A percentile compares a stretch with the other conserved stretches of the same genome.
Evolutionary conservation across 2,329 filamentous ascomycete species (phyloP).

Genomic region (Chrysosphaeria jannelii): DNA sequence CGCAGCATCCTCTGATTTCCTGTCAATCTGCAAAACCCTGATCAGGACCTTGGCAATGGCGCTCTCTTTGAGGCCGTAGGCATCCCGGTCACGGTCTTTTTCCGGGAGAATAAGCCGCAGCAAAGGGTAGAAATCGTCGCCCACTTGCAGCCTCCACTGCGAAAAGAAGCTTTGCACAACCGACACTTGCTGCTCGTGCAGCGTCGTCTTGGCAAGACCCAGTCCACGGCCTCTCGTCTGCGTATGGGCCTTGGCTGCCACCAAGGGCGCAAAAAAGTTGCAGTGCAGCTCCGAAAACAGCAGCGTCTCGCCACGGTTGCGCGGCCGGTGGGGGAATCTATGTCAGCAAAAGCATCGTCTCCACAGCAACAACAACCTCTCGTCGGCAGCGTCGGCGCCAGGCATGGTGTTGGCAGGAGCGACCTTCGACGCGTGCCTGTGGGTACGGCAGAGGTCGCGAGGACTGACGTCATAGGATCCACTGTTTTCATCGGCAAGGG

Average conservation of each 20-base stretch:
- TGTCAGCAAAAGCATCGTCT: no score
- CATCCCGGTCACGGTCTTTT: constrained; percentile 70
- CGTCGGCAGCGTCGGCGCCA: no score
- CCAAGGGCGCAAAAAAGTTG: constrained; percentile 52
- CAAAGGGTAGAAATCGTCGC: constrained; percentile 76
- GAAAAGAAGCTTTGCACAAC: constrained; percentile 70
- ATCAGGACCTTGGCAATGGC: constrained; percentile 74
- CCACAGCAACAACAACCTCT: no score
- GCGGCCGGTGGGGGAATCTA: constrained; percentile 61
- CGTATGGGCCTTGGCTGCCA: constrained; percentile 51
- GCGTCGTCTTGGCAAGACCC: constrained; percentile 25
- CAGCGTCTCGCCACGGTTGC: constrained; percentile 50
- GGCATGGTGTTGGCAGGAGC: no score
- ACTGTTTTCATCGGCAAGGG: no score
- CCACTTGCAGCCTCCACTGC: constrained; percentile 66
- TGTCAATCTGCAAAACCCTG: constrained; percentile 74
- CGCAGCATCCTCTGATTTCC: constrained; percentile 64
- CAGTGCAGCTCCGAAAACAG: constrained; percentile 55
- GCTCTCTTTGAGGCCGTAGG: constrained; percentile 87
- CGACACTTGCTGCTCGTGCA: constrained; percentile 47
- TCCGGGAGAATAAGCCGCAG: constrained; percentile 76
- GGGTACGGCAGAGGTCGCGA: no score
- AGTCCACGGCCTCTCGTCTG: constrained; percentile 24
- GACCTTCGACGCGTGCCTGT: no score
- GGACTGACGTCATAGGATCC: no score